A percentile compares a stretch with the other conserved stretches of the same genome.
phyloP scores from a whole-genome alignment of 148 eudicot species.

The Persicaria maculosa region DNA sequence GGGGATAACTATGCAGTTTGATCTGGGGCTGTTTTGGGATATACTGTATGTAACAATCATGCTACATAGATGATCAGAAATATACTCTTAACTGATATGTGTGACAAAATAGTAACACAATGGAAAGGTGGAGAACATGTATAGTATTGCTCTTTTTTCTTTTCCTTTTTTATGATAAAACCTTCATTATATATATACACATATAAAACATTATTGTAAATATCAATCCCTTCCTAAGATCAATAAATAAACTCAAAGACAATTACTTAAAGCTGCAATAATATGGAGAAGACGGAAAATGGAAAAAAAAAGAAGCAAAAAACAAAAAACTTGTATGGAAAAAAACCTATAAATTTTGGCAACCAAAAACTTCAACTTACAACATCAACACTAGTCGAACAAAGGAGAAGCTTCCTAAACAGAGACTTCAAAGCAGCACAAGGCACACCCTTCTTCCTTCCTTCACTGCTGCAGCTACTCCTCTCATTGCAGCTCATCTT shows the following conservation, averaged over 20 bases:
- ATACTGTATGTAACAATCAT: no score
- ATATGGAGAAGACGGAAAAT: not conserved
- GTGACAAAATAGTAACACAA: not conserved
- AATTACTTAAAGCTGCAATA: not conserved
- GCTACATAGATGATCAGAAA: no score
- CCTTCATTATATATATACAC: conserved; percentile 8
- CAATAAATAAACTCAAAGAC: conserved; percentile 2
- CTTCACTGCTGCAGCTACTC: not conserved
- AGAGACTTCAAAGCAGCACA: conserved; percentile 27
- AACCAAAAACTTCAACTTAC: conserved; percentile 9
- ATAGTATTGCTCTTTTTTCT: not conserved
- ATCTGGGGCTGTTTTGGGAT: no score
- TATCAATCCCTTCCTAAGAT: not conserved
- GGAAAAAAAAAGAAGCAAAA: no score
- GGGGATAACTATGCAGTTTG: no score
- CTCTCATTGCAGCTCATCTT: conserved; percentile 2
- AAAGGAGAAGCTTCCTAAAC: conserved; percentile 30
- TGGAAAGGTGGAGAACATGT: not conserved
- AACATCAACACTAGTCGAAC: conserved; percentile 42
- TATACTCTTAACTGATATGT: not conserved
- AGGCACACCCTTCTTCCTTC: conserved; percentile 13
- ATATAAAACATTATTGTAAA: conserved; percentile 5
- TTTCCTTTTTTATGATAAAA: not conserved
- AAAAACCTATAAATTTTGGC: conserved; percentile 2
- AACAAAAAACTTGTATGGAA: no score